These are phyloP conservation scores for Holtermannia corniformis DNA, from an alignment of 768 basidiomycete species.

Conservation along the genomic window DNA sequence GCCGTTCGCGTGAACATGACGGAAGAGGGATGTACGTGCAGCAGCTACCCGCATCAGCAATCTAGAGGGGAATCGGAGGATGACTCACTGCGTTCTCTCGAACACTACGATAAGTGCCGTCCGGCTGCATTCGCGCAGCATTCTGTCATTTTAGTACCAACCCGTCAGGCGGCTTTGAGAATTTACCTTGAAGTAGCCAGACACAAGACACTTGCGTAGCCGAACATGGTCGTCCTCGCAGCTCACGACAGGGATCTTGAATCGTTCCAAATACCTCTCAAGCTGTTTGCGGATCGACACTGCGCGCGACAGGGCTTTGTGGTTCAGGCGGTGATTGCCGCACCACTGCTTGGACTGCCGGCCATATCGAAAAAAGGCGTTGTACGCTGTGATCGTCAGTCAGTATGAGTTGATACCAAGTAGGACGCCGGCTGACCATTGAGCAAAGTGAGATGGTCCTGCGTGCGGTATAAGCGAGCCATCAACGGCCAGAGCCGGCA, in stretches of 20 bases:
- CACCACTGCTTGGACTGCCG: slow-evolving; percentile 83
- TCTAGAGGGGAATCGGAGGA: background rate
- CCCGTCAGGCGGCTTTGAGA: background rate
- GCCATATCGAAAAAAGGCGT: slow-evolving; percentile 70
- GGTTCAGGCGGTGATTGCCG: slow-evolving; percentile 81
- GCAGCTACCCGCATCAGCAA: slow-evolving; percentile 46
- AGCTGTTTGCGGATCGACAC: slow-evolving; percentile 92
- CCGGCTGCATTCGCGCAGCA: slow-evolving; percentile 78
- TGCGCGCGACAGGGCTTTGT: slow-evolving; percentile 85
- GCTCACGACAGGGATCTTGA: slow-evolving; percentile 68
- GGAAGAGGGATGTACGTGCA: slow-evolving; percentile 88
- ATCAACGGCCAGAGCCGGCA: background rate
- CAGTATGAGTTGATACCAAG: background rate
- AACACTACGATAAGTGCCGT: slow-evolving; percentile 86
- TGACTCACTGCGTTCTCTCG: slow-evolving; percentile 65
- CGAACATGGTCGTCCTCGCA: slow-evolving; percentile 80
- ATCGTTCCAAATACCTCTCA: slow-evolving; percentile 87
- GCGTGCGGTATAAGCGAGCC: slow-evolving; percentile 3
- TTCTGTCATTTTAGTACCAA: slow-evolving; percentile 48
- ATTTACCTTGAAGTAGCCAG: slow-evolving; percentile 64
- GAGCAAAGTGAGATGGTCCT: slow-evolving; percentile 91
- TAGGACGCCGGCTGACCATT: slow-evolving; percentile 54
- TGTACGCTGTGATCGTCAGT: slow-evolving; percentile 58
- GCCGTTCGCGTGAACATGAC: slow-evolving; percentile 90
- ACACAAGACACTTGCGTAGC: slow-evolving; percentile 77